phyloP scores from a whole-genome alignment of 148 eudicot genomes.

The Selenicereus undatus region DNA sequence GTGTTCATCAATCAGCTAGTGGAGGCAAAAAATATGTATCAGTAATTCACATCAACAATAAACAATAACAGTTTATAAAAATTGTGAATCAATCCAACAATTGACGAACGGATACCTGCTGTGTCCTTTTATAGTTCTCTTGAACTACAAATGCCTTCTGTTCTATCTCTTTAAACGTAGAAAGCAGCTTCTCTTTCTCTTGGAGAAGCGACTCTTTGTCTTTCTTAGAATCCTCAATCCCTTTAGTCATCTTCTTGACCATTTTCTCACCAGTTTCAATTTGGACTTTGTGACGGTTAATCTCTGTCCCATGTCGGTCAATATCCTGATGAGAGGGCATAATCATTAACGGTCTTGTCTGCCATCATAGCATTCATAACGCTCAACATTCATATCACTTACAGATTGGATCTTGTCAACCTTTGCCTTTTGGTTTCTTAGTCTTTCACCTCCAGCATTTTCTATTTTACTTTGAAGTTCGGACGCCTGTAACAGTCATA shows the following conservation, averaged over 20 bases:
- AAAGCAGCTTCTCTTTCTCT: slow-evolving; percentile 54
- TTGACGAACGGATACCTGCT: slow-evolving; percentile 43
- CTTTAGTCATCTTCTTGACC: slow-evolving; percentile 72
- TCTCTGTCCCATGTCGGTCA: slow-evolving; percentile 76
- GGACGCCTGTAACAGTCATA: slow-evolving; percentile 40
- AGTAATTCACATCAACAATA: slow-evolving; percentile 8
- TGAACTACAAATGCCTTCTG: slow-evolving; percentile 76
- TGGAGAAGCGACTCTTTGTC: slow-evolving; percentile 64
- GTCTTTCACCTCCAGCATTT: slow-evolving; percentile 91
- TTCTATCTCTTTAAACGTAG: slow-evolving; percentile 67
- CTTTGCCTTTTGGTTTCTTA: slow-evolving; percentile 68
- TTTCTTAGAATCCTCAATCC: slow-evolving; percentile 76
- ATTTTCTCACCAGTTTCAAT: slow-evolving; percentile 88
- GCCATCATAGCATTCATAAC: neutral
- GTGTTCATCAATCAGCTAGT: slow-evolving; percentile 78
- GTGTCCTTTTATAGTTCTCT: slow-evolving; percentile 69
- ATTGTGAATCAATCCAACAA: neutral
- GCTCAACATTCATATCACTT: slow-evolving; percentile 33
- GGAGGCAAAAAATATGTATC: neutral
- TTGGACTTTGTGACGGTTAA: slow-evolving; percentile 85
- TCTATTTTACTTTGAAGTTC: slow-evolving; percentile 89
- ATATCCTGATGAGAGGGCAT: slow-evolving; percentile 53
- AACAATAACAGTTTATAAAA: neutral
- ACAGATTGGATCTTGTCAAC: slow-evolving; percentile 82
- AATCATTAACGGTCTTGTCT: neutral